Evolutionary conservation across 2,329 filamentous ascomycete genomes (phyloP).

Genomic region (Orbilia javanica): DNA sequence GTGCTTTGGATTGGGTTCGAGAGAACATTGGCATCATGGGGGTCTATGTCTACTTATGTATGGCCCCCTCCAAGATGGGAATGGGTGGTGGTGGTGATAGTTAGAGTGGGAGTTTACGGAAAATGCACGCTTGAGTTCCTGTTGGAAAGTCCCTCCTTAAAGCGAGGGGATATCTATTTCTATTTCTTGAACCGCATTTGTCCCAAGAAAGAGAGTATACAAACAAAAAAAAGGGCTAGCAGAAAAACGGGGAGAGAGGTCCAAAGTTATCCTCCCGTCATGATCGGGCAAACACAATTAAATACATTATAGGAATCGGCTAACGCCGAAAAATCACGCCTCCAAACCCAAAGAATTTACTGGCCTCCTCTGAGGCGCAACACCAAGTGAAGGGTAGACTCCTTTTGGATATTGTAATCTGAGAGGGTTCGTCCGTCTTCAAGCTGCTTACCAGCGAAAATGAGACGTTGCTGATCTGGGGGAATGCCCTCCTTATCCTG

Average conservation of each 20-base stretch:
- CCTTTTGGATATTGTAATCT: slow-evolving; percentile 99
- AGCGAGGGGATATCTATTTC: slow-evolving; percentile 24
- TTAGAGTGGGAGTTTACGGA: background rate
- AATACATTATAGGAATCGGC: slow-evolving; percentile 11
- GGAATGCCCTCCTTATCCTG: slow-evolving; percentile 86
- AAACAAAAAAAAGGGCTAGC: slow-evolving; percentile 3
- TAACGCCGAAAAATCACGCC: background rate
- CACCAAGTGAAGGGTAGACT: slow-evolving; percentile 97
- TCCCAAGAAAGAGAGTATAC: slow-evolving; percentile 11
- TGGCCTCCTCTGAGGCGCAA: slow-evolving; percentile 71
- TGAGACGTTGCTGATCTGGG: slow-evolving; percentile 77
- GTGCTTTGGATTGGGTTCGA: background rate
- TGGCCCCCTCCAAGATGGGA: no score
- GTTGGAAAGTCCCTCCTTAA: background rate
- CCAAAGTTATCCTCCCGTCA: slow-evolving; percentile 27
- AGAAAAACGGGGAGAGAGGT: slow-evolving; percentile 16
- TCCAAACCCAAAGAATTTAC: slow-evolving; percentile 12
- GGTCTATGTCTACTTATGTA: background rate
- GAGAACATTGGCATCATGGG: background rate
- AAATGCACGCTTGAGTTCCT: background rate
- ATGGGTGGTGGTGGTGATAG: no score
- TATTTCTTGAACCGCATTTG: slow-evolving; percentile 16
- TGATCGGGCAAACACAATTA: slow-evolving; percentile 11
- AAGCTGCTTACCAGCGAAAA: slow-evolving; percentile 81
- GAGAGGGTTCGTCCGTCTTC: slow-evolving; percentile 96